phyloP scores from a whole-genome alignment of 768 basidiomycete genomes.

The Agaricus sinodeliciosus region DNA sequence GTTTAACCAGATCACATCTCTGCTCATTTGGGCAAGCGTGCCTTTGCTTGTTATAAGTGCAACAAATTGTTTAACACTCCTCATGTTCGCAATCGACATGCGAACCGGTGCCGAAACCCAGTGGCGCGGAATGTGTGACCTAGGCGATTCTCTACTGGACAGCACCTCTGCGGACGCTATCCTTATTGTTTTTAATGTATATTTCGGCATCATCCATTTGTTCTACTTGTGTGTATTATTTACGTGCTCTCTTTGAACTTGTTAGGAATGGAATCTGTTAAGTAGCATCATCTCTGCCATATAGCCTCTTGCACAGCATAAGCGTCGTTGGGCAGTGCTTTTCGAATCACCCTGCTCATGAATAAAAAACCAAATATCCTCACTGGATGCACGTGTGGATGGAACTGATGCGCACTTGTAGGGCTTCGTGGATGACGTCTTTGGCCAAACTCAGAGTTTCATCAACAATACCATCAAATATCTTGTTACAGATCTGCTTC shows the following conservation, averaged over 20 bases:
- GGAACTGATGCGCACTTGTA: background rate
- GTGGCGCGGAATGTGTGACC: background rate
- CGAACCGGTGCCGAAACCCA: background rate
- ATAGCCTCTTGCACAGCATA: background rate
- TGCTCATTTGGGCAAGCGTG: slow-evolving; percentile 6
- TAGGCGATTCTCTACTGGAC: too few relatives aligned
- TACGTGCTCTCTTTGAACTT: background rate
- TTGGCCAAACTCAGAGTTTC: too few relatives aligned
- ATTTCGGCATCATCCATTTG: background rate
- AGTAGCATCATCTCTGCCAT: background rate
- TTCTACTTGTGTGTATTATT: background rate
- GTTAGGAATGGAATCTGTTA: too few relatives aligned
- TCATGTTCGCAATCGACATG: slow-evolving; percentile 10
- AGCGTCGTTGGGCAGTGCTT: background rate
- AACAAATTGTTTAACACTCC: slow-evolving; percentile 8
- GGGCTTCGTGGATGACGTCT: too few relatives aligned
- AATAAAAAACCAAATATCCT: slow-evolving; percentile 5
- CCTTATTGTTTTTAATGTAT: background rate
- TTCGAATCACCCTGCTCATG: background rate
- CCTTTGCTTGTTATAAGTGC: slow-evolving; percentile 4
- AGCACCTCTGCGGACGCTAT: too few relatives aligned
- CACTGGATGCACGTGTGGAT: slow-evolving; percentile 8
- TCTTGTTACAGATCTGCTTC: too few relatives aligned
- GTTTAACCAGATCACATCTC: background rate
- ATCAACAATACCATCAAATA: too few relatives aligned